Base-by-base conservation (phyloP, 306 rosid species). In the Cyclanthera cordifolia region DNA sequence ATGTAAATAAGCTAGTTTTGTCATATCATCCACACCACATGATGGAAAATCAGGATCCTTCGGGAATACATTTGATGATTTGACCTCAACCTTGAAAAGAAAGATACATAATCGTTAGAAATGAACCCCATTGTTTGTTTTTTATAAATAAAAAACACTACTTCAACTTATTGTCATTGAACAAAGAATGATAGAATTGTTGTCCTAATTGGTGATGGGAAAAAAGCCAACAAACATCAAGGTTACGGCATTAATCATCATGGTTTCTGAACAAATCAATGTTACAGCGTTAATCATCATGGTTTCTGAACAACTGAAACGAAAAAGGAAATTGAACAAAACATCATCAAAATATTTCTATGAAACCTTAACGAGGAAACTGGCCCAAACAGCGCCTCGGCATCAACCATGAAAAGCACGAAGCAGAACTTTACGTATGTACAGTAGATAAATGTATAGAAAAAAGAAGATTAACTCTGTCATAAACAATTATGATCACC, bases 1-100 rank as follows among this genome's bases (percentile, higher is more conserved):
- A 58, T 93, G 99, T 60, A 93, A 78, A 82, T 93, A 93, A 70
- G 99, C 95, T 79, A 93, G 82, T 80, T 82, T 86, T 53, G 99
- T 93, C 99, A 93, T 93, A 73, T 93, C 99, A 11, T 93, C 97
- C 23, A 88, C 96, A 37, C 99, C 96, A 8, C 80, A 57, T 17
- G 83, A 71, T 55, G 99, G 99, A 78, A 88, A 90, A 64, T 93
- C 99, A 50, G 99, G 96, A 83, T 93, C 99, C 81, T 85, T 90
- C 39, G 95, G 96, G 79, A 83, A 80, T 49, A 79, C 80, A 71
- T 67, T 73, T 52, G 83, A 72, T 68, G 82, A 74, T 82, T 87
- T 87, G 53, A 75, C 86, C 56, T 79, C 86, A 78, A 81, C 83
- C 99, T 93, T 67, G 63, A 64, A 47, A 39, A 74, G 39, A 63